Evolutionary conservation across 495 filamentous ascomycete species (phyloP).

Genomic region (Neurospora sp.): DNA sequence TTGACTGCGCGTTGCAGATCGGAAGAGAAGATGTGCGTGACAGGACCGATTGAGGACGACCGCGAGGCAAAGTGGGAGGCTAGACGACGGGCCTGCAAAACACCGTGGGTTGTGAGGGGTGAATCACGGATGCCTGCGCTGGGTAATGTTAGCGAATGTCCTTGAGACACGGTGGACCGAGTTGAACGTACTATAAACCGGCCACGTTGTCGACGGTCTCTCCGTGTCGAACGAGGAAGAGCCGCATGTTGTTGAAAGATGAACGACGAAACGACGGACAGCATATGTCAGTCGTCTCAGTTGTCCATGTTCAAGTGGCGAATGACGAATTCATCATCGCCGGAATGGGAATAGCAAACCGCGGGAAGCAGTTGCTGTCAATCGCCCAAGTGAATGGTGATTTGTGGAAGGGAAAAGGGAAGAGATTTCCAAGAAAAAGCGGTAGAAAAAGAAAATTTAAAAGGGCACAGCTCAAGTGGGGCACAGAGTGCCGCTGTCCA

Average conservation of each 20-base stretch:
- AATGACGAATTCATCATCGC: not conserved
- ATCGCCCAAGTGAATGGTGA: not conserved
- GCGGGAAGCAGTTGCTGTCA: not conserved
- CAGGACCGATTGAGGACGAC: conserved; percentile 25
- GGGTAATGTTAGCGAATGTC: conserved; percentile 12
- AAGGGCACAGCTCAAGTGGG: not conserved
- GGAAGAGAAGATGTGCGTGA: conserved; percentile 67
- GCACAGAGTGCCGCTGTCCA: not conserved
- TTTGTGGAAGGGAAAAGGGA: not conserved
- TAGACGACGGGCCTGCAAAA: conserved; percentile 60
- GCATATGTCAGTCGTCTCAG: not conserved
- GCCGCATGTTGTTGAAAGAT: conserved; percentile 39
- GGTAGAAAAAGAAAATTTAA: not conserved
- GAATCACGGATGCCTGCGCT: conserved; percentile 78
- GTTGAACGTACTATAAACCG: conserved; percentile 51
- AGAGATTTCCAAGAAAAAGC: not conserved
- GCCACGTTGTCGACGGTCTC: conserved; percentile 85
- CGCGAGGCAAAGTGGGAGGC: conserved; percentile 46
- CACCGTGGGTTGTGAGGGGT: conserved; percentile 69
- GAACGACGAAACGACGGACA: not conserved
- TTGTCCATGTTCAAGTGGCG: not conserved
- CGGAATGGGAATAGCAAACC: not conserved
- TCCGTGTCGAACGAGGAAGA: conserved; percentile 76
- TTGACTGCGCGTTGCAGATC: conserved; percentile 61
- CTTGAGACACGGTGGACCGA: not conserved